Percentiles rank a stretch among this genome's conserved stretches.
Evolutionary conservation across 176 grass and related monocot genomes (phyloP).

Genomic region (Aechmea fasciata): DNA sequence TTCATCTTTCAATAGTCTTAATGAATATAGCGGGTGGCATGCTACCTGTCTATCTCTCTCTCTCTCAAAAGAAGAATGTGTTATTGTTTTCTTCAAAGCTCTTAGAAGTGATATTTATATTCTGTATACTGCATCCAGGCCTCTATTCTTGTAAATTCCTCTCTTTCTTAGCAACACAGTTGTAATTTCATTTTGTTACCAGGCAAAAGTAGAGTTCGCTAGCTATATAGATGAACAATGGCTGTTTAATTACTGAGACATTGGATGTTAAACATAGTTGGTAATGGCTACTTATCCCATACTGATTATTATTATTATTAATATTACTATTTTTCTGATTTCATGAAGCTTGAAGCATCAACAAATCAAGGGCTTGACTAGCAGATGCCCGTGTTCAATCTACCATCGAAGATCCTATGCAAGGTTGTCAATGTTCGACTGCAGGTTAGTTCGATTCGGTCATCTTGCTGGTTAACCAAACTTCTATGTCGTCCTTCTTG

Average conservation of each 20-base stretch:
- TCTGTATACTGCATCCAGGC: too few species aligned
- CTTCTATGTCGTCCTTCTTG: background rate
- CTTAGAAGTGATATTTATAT: background rate
- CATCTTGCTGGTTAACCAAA: conserved; percentile 1
- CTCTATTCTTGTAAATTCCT: too few species aligned
- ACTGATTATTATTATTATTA: background rate
- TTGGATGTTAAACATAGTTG: background rate
- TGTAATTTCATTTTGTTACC: too few species aligned
- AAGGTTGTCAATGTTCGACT: conserved; percentile 74
- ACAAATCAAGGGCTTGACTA: conserved; percentile 75
- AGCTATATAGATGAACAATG: too few species aligned
- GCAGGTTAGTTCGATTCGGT: conserved; percentile 31
- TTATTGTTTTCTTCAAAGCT: background rate
- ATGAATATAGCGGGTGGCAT: background rate
- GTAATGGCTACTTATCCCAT: background rate
- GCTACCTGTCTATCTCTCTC: too few species aligned
- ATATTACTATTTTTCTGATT: background rate
- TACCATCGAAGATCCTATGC: conserved; percentile 83
- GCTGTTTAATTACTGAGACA: too few species aligned
- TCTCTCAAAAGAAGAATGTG: too few species aligned
- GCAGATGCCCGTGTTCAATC: conserved; percentile 67
- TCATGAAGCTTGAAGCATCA: conserved; percentile 77
- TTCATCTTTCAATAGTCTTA: too few species aligned
- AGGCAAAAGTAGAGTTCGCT: too few species aligned
- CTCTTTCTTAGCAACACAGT: too few species aligned